Conservation (phyloP, 2,329 filamentous ascomycete species). For the Neofusicoccum parvum region DNA sequence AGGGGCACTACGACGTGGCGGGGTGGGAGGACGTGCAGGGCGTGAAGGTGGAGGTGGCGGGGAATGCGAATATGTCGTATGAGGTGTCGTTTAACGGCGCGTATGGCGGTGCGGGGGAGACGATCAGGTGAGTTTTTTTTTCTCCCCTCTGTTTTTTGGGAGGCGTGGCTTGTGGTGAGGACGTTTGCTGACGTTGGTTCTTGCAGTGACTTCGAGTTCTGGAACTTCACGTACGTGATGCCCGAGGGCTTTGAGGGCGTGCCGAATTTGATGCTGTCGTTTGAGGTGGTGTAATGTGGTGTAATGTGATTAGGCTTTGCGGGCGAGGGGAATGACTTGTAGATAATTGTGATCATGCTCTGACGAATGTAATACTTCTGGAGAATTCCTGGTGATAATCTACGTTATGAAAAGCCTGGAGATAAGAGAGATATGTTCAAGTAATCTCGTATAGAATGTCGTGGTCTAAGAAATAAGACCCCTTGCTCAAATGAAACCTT, state of each 20-base stretch:
- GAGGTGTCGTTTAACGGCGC: slow-evolving; percentile 49
- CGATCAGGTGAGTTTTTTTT: slow-evolving; percentile 39
- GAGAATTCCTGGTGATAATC: too few species aligned
- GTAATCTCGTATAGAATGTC: too few species aligned
- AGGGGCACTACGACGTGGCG: slow-evolving; percentile 48
- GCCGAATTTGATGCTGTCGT: slow-evolving; percentile 31
- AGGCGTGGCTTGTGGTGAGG: too few species aligned
- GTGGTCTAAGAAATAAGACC: too few species aligned
- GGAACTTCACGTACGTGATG: slow-evolving; percentile 48
- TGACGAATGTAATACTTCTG: too few species aligned
- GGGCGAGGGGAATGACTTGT: too few species aligned
- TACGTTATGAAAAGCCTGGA: too few species aligned
- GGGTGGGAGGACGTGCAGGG: slow-evolving; percentile 55
- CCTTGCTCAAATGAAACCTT: too few species aligned
- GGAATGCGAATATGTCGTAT: slow-evolving; percentile 47
- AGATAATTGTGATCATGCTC: too few species aligned
- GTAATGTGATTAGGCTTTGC: too few species aligned
- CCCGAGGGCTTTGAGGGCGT: slow-evolving; percentile 29
- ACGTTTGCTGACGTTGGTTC: neutral
- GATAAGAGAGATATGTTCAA: too few species aligned
- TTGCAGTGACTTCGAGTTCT: slow-evolving; percentile 42
- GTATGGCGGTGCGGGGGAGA: slow-evolving; percentile 38
- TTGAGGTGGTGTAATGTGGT: slow-evolving; percentile 24
- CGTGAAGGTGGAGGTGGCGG: slow-evolving; percentile 48
- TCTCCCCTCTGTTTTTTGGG: too few species aligned